Conservation (phyloP, 202 grass and related monocot species). For the Eragrostis tef region DNA sequence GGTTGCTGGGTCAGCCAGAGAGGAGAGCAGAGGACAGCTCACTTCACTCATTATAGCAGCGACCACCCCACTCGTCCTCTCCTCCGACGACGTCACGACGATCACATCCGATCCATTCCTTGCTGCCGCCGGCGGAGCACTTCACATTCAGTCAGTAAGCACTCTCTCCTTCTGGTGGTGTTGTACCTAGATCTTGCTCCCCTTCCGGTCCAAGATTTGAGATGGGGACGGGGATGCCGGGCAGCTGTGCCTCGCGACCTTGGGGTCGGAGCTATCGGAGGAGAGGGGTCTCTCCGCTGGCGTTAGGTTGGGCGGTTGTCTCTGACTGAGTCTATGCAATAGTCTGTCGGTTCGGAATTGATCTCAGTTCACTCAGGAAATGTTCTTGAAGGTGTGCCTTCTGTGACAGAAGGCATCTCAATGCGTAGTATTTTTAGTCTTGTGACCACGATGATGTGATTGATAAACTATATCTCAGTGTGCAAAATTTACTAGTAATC, state of each 20-base stretch:
- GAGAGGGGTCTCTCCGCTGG: background rate
- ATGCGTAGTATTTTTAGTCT: background rate
- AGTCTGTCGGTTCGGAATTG: too few relatives aligned
- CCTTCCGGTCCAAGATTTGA: background rate
- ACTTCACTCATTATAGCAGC: conserved; percentile 13
- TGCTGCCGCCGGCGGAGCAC: background rate
- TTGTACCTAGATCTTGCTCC: conserved; percentile 38
- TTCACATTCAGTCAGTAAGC: background rate
- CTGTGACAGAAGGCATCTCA: background rate
- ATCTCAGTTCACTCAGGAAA: too few relatives aligned
- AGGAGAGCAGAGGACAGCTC: conserved; percentile 3
- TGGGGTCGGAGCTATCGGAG: background rate
- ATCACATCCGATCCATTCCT: conserved; percentile 1
- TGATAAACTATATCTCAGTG: background rate
- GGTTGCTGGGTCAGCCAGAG: conserved; percentile 19
- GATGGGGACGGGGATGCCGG: conserved; percentile 21
- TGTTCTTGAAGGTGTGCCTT: background rate
- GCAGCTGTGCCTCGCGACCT: too few relatives aligned
- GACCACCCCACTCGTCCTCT: background rate
- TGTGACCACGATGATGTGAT: background rate
- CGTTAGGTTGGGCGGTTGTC: background rate
- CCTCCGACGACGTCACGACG: conserved; percentile 16
- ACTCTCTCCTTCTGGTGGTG: background rate
- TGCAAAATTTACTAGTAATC: background rate
- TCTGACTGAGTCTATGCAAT: too few relatives aligned